Percentiles rank a stretch among this genome's conserved stretches.
Evolutionary conservation across 805 yeast species (phyloP).

Genomic region (Candida insectorum): DNA sequence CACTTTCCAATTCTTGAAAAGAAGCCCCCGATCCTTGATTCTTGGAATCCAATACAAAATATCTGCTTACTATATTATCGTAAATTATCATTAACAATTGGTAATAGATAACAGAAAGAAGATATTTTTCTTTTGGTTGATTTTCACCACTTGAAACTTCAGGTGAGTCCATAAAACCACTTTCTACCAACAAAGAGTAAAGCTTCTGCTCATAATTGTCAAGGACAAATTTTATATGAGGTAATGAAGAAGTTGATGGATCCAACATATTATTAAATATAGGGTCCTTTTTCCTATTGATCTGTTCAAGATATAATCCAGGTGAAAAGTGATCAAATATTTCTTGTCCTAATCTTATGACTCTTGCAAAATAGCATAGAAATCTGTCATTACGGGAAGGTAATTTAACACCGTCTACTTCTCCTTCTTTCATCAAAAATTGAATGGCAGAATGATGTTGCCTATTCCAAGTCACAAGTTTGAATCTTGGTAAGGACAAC

Average conservation of each 20-base stretch:
- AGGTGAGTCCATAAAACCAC: slow-evolving; percentile 30
- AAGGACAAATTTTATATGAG: slow-evolving; percentile 23
- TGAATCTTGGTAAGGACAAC: slow-evolving; percentile 48
- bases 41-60: slow-evolving; percentile 14
- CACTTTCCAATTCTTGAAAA: slow-evolving; percentile 17
- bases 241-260: slow-evolving; percentile 12
- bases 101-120: slow-evolving; percentile 45
- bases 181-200: slow-evolving; percentile 37
- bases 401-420: slow-evolving; percentile 14
- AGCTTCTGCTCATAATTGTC: slow-evolving; percentile 39
- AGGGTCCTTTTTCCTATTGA: slow-evolving; percentile 8
- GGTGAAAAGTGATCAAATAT: slow-evolving; percentile 40
- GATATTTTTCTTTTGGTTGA: slow-evolving; percentile 33
- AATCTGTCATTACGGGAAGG: slow-evolving; percentile 36
- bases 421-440: slow-evolving; percentile 12
- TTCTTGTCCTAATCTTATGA: slow-evolving; percentile 50
- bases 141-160: slow-evolving; percentile 10
- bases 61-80: slow-evolving; percentile 47
- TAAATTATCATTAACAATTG: slow-evolving; percentile 50
- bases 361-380: slow-evolving; percentile 41
- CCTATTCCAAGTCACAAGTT: slow-evolving; percentile 46
- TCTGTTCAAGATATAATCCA: slow-evolving; percentile 9
- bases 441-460: slow-evolving; percentile 36
- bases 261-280: slow-evolving; percentile 12
- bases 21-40: not conserved